A percentile compares a stretch with the other conserved stretches of the same genome.
Evolutionary conservation across 2,329 filamentous ascomycete genomes (phyloP).

Genomic region (Ophiocordyceps polyrhachis-furcata): DNA sequence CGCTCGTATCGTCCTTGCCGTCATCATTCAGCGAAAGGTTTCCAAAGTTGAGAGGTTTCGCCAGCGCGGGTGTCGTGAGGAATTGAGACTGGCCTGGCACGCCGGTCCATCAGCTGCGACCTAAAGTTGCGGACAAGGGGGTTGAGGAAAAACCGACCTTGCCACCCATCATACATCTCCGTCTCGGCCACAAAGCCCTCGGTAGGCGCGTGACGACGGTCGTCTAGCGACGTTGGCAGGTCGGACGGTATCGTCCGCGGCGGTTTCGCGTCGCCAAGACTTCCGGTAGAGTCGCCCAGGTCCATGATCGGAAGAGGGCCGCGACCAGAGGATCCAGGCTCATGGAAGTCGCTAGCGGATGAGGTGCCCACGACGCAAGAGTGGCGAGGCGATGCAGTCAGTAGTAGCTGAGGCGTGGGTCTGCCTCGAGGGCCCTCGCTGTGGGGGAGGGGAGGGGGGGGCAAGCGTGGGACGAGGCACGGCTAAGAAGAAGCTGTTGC

Average conservation of each 20-base stretch:
- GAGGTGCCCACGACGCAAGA: not conserved
- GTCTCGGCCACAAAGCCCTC: conserved; percentile 57
- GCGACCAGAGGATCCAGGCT: conserved; percentile 13
- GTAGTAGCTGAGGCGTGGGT: not conserved
- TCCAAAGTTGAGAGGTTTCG: conserved; percentile 65
- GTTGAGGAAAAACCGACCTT: conserved; percentile 49
- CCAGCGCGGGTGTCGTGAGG: conserved; percentile 66
- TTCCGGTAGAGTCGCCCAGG: conserved; percentile 27
- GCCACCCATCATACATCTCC: conserved; percentile 98
- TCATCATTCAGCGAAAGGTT: conserved; percentile 69
- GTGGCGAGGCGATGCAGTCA: not conserved
- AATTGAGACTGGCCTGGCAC: conserved; percentile 79
- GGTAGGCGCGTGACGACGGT: conserved; percentile 51
- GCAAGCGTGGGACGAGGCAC: not conserved
- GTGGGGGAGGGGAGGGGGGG: not conserved
- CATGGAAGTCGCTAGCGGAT: conserved; percentile 11
- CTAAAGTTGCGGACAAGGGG: not conserved
- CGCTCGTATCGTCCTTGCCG: conserved; percentile 49
- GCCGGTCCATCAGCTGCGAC: not conserved
- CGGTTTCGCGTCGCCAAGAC: conserved; percentile 22
- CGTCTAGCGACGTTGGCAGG: conserved; percentile 79
- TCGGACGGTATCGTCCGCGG: conserved; percentile 53
- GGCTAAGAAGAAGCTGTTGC: not conserved
- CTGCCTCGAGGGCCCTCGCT: not conserved
- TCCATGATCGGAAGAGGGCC: conserved; percentile 35